Base-by-base conservation (phyloP, 768 basidiomycete species). In the Rhodotorula paludigena region DNA sequence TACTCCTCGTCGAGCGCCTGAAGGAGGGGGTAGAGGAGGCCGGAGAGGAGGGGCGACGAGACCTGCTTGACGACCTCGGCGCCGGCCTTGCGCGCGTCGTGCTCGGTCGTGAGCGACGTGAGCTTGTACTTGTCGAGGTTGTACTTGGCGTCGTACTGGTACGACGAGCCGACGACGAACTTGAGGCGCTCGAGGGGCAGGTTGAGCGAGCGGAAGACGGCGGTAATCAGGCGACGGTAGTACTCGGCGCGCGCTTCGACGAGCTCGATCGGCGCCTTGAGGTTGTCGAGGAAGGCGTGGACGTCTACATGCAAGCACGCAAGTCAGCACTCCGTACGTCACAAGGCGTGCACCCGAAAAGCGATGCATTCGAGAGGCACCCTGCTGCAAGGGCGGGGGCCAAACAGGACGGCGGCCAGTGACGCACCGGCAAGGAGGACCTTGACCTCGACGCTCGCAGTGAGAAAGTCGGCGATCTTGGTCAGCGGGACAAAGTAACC, bases 11-110 rank as follows among this genome's bases (percentile, higher is more conserved):
- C 96, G 35, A 99, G 85, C 16, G 96, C 93, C 74, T 99, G 96
- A 48, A 99, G 79, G 45, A 93, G 92, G 1, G 96, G 96, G 83
- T 99, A 98, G 63, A 99, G 83, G 68, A 98, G 79, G 2, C 92
- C 92, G 69, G 90, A 92, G 60, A 99, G 81, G 57, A 75, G 73
- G 6, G 66, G 57, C 33, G 93, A 81, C 1, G 92, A 89, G 75
- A 88, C 91, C 78, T 97, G 94, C 79, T 98, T 98, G 73, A 99
- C 96, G 63, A 98, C 96, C 78, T 98, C 96, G 4, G 96, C 93
- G 10, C 96, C 96, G 0, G 96, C 96, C 79, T 96, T 96, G 78
- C 94, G 94, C 33, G 94, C 92, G 73, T 98, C 96, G 78, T 94
- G 92, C 74, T 97, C 91, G 3, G 90, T 86, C 28, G 94, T 92